Conservation (phyloP, 805 yeast species). For the Lachancea meyersii region DNA sequence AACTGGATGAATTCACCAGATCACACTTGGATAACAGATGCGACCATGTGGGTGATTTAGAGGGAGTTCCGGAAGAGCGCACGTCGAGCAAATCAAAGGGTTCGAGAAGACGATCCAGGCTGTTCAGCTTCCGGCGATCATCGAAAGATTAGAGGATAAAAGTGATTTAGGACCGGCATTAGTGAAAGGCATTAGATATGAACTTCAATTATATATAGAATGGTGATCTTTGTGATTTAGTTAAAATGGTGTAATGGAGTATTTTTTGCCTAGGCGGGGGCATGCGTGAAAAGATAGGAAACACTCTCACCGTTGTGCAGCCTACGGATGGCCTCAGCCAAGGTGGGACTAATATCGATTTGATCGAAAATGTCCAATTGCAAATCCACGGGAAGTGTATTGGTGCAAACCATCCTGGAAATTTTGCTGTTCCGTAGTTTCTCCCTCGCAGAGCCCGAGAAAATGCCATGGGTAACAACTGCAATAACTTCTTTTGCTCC, state of each 20-base stretch:
- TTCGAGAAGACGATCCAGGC: conserved; percentile 21
- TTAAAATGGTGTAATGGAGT: not conserved
- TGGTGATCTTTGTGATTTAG: conserved; percentile 1
- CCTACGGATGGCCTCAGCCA: conserved; percentile 80
- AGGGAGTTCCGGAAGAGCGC: conserved; percentile 13
- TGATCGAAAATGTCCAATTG: conserved; percentile 55
- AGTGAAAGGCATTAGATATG: not conserved
- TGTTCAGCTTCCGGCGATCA: conserved; percentile 22
- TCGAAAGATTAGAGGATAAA: conserved; percentile 2
- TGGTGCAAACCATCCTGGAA: conserved; percentile 69
- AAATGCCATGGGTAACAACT: conserved; percentile 75
- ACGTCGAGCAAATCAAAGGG: conserved; percentile 8
- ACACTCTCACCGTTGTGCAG: conserved; percentile 84
- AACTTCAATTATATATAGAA: not conserved
- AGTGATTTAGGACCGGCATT: not conserved
- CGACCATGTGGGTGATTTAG: conserved; percentile 9
- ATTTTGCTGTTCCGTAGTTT: conserved; percentile 65
- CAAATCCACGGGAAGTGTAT: conserved; percentile 71
- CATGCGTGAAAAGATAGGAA: conserved; percentile 68
- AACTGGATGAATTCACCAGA: conserved; percentile 22
- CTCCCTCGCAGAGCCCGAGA: conserved; percentile 66
- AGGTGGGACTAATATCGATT: conserved; percentile 64
- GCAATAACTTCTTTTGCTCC: conserved; percentile 71
- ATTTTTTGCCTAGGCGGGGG: conserved; percentile 18
- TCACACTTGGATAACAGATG: conserved; percentile 1